Evolutionary conservation across 225 moss, liverwort and hornwort genomes (phyloP), one percentile per base, ranked within the genome.

Genomic region (Polytrichum commune): DNA sequence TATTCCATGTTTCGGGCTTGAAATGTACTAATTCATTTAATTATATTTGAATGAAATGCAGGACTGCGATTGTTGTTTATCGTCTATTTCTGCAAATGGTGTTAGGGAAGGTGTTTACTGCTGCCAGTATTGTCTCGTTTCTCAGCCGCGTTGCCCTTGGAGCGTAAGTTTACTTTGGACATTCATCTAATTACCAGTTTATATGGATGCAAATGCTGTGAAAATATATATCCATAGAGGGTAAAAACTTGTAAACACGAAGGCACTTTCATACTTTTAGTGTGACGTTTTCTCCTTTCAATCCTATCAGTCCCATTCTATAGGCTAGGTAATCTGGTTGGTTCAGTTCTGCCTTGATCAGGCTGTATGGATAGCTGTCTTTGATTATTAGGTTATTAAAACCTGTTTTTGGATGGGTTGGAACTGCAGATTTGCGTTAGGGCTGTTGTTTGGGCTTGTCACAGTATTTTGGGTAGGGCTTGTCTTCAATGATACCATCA

Each of bases 61-160:
- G 98, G 80, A 81, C 85, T 46, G 98, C 98, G 53, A 98, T 98
- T 72, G 92, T 98, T 73, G 94, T 91, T 0, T 98, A 74, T 73
- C 85, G 80, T 22, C 73, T 98, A 6, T 98, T 98, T 79, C 72
- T 95, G 9, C 66, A 90, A 73, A 98, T 98, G 95, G 85, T 89
- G 38, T 68, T 88, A 70, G 95, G 95, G 20, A 54, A 82, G 54
- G 69, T 78, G 30, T 95, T 90, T 70, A 35, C 54, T 75, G 82
- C 76, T 65, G 90, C 80, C 68, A 77, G 85, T 18, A 69, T 99
- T 56, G 71, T 93, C 72, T 74, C 88, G 62, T 99, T 99, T 65
- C 91, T 99, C 72, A 74, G 82, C 73, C 90, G 75, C 77, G 91
- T 91, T 67, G 82, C 91, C 27, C 82, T 99, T 65, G 98, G 98